Percentiles rank a stretch among this genome's conserved stretches.
Evolutionary conservation across 148 eudicot genomes (phyloP).

Genomic region (Pouteria glomerata): DNA sequence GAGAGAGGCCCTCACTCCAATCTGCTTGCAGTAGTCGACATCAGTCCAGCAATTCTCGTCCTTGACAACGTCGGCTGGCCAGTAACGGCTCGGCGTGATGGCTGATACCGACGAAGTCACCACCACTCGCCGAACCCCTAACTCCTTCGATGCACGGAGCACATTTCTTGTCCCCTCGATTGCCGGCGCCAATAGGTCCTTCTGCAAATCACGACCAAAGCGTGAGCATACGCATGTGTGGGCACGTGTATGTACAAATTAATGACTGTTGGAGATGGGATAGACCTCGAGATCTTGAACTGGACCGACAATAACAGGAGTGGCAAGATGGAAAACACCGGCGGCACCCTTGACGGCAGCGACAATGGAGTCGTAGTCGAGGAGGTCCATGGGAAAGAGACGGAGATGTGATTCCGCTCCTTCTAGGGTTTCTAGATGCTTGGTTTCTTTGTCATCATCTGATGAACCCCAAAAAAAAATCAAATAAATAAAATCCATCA

Average conservation of each 20-base stretch:
- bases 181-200: slow-evolving; percentile 67
- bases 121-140: slow-evolving; percentile 78
- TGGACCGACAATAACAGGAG: slow-evolving; percentile 62
- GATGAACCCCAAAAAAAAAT: neutral
- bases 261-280: neutral
- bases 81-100: slow-evolving; percentile 58
- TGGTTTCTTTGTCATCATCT: slow-evolving; percentile 37
- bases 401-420: slow-evolving; percentile 49
- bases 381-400: slow-evolving; percentile 76
- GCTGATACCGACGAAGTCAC: slow-evolving; percentile 79
- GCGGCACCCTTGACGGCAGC: slow-evolving; percentile 42
- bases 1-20: slow-evolving; percentile 32
- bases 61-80: slow-evolving; percentile 69
- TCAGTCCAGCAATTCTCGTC: slow-evolving; percentile 90
- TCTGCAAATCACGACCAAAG: slow-evolving; percentile 20
- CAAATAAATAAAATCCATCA: too few relatives aligned
- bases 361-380: slow-evolving; percentile 56
- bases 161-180: slow-evolving; percentile 75
- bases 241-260: neutral
- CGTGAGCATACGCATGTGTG: neutral
- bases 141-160: slow-evolving; percentile 67
- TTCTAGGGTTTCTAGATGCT: slow-evolving; percentile 57
- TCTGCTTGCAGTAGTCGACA: slow-evolving; percentile 60
- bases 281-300: slow-evolving; percentile 71
- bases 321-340: slow-evolving; percentile 87